Evolutionary conservation across 306 rosid species (phyloP), one percentile per base, ranked within the genome.

Genomic region (Begonia fuchsioides): DNA sequence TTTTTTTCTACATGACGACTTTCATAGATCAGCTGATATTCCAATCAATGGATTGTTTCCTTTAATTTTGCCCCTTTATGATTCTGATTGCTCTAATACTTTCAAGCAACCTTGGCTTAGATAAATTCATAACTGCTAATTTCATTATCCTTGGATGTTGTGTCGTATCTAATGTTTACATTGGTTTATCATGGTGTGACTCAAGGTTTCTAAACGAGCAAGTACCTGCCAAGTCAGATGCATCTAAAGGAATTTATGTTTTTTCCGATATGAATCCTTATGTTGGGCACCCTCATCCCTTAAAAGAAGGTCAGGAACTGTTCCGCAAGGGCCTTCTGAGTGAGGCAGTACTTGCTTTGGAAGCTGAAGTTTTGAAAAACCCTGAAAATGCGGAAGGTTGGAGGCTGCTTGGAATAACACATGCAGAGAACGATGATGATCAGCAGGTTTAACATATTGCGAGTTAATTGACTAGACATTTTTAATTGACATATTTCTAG

Each of bases 391-490:
- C 95, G 39, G 96, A 92, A 75, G 98, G 96, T 50, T 92, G 98
- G 98, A 85, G 98, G 67, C 73, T 92, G 43, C 93, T 92, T 65
- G 98, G 98, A 67, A 77, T 92, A 68, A 92, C 98, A 46, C 96
- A 92, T 66, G 98, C 98, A 44, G 98, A 92, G 72, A 92, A 85
- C 51, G 98, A 92, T 49, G 98, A 92, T 71, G 98, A 92, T 72
- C 96, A 85, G 52, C 98, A 92, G 98, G 98, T 79, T 51, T 43
- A 14, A 9, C 43, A 15, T 53, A 32, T 16, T 62, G 12, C 19
- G 43, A 56, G 41, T 60, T 17, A 47, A 45, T 4, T 26, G 35
- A 26, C 8, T 26, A n/a, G 35, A 26, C 35, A 26, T 26, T 26
- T 26, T 26, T 26, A 26, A 26, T 8, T 26, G 35, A 26, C 35